Percentiles rank a stretch among this genome's conserved stretches.
These are phyloP conservation scores for Apophysomyces variabilis DNA, from an alignment of 371 early-diverging fungal genomes.

Conservation along the genomic window DNA sequence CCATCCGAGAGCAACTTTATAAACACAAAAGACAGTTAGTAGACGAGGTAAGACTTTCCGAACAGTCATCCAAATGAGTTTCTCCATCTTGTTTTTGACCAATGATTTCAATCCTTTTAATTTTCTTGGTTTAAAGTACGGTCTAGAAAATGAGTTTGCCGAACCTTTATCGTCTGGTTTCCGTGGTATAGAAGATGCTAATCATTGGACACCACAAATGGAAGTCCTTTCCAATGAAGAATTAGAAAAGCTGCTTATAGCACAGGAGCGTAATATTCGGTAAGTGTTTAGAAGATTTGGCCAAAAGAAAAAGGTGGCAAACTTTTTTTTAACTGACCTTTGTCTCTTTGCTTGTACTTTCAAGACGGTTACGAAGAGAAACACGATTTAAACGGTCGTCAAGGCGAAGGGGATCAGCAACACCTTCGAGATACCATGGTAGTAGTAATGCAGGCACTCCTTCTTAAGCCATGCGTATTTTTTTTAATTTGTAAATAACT, in stretches of 20 bases:
- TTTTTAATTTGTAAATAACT: background rate
- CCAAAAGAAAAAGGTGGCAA: background rate
- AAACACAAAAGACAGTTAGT: slow-evolving; percentile 70
- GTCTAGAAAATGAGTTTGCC: slow-evolving; percentile 43
- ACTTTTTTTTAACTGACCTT: background rate
- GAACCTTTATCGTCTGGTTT: slow-evolving; percentile 62
- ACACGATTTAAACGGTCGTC: slow-evolving; percentile 31
- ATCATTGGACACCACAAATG: slow-evolving; percentile 82
- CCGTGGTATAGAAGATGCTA: slow-evolving; percentile 69
- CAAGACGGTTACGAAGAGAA: slow-evolving; percentile 31
- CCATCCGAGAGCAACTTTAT: slow-evolving; percentile 87
- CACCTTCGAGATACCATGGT: slow-evolving; percentile 19
- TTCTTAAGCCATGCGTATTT: slow-evolving; percentile 8
- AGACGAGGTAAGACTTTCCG: slow-evolving; percentile 43
- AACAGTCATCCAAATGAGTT: no score
- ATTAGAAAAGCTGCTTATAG: slow-evolving; percentile 76
- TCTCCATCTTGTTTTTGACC: no score
- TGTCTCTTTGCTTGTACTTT: background rate
- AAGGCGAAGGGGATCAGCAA: slow-evolving; percentile 23
- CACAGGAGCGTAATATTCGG: slow-evolving; percentile 84
- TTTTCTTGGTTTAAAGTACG: slow-evolving; percentile 14
- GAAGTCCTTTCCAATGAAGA: slow-evolving; percentile 82
- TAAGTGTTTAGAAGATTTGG: background rate
- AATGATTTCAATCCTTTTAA: no score
- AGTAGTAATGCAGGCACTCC: slow-evolving; percentile 26